These are phyloP conservation scores for Berberis vulgaris DNA, from an alignment of 164 flowering plant species.

Conservation along the genomic window DNA sequence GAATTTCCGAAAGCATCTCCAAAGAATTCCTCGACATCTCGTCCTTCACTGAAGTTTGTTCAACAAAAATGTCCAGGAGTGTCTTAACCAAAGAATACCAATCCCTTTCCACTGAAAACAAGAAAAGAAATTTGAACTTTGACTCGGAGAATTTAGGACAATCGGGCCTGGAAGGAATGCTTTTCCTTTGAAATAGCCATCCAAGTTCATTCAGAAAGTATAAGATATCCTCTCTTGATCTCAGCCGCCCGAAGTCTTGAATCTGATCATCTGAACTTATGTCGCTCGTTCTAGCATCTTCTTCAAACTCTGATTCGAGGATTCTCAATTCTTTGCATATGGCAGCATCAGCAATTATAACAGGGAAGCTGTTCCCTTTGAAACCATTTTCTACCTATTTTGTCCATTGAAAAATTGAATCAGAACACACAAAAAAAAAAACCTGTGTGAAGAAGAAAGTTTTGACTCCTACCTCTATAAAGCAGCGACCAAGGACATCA, in stretches of 20 bases:
- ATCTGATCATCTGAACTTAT: constrained; percentile 24
- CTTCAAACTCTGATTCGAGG: constrained; percentile 59
- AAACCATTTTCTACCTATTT: constrained; percentile 81
- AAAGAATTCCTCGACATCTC: constrained; percentile 30
- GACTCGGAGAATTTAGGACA: constrained; percentile 29
- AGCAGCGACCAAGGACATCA: constrained; percentile 56
- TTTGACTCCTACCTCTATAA: constrained; percentile 58
- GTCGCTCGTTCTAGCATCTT: constrained; percentile 23
- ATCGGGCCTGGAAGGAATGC: constrained; percentile 15
- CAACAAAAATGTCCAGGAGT: constrained; percentile 55
- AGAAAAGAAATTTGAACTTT: constrained; percentile 61
- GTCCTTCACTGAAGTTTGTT: constrained; percentile 24
- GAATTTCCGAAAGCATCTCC: constrained; percentile 46
- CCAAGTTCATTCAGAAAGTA: constrained; percentile 90
- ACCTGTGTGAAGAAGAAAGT: neutral
- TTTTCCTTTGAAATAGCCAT: constrained; percentile 74
- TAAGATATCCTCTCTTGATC: constrained; percentile 54
- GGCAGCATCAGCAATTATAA: constrained; percentile 68
- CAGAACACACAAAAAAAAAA: neutral
- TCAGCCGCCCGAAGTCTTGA: constrained; percentile 28
- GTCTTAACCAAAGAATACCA: constrained; percentile 56
- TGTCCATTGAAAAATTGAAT: neutral
- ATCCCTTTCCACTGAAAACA: constrained; percentile 67
- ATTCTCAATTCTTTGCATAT: constrained; percentile 64
- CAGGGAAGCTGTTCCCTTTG: constrained; percentile 73